Evolutionary conservation across 352 stramenopile genomes (phyloP), one percentile per base, ranked within the genome.

Genomic region (Globisporangium radiosum): DNA sequence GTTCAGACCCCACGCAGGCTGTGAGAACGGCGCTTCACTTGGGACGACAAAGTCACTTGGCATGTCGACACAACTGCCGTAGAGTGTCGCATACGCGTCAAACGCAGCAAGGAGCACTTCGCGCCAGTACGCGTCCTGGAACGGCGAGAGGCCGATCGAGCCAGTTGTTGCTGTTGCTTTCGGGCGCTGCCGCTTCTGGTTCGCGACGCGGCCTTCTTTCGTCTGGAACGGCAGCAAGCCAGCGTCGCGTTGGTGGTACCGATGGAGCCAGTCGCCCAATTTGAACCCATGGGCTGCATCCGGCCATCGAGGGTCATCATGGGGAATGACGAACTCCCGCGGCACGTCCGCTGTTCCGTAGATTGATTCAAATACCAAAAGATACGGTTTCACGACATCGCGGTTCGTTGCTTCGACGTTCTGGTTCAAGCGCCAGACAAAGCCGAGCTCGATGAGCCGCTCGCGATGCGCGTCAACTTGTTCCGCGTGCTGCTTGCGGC

Each of bases 341-440:
- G 76, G 78, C 13, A 90, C 75, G 37, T 90, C 65, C 47, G 89
- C 58, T 60, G 76, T 17, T 36, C 78, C 85, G 63, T 95, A 84
- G 38, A 95, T 72, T 40, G 85, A 60, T 65, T 91, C 88, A 73
- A 91, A 98, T 13, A 97, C 63, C 19, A 68, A 56, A 10, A 88
- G 59, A 50, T 80, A 86, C 14, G 76, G 68, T 37, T 81, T 66
- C 25, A 86, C 78, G 43, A 85, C 69, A 7, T 87, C 75, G 42
- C 76, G 76, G 49, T 79, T 80, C 25, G 67, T 81, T 19, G 68
- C 62, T 33, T 69, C 72, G 4, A 70, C 71, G 11, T 71, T 80
- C 54, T 85, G 69, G 49, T 84, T 74, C n/a, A 87, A 70, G n/a
- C 78, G 83, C 91, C 94, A 98, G 36, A 91, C 72, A 67, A 98